Evolutionary conservation across 169 alveolate genomes (phyloP), one percentile per base, ranked within the genome.

Genomic region (Perkinsus olseni): DNA sequence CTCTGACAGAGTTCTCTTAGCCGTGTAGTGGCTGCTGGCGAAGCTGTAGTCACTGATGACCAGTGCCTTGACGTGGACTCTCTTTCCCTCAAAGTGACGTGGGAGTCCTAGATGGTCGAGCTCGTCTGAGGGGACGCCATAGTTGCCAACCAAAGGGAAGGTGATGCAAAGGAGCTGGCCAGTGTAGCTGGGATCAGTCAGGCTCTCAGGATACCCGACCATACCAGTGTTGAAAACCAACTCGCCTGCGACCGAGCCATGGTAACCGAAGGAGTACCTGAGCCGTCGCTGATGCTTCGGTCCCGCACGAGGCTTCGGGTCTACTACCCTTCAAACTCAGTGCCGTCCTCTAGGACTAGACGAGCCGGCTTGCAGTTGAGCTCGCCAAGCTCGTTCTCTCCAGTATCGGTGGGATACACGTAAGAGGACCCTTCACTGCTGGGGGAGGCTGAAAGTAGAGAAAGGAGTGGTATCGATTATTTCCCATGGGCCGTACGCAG

Each of bases 121-220:
- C 90, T 96, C 98, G 20, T 92, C 94, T 10, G 96, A 36, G 31
- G 98, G 97, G 20, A 97, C 97, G 8, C 99, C 99, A 90, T 96
- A 96, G 95, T 97, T 97, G 38, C 99, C 99, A 37, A 97, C 94
- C 31, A 96, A 93, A 0, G 98, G 98, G 92, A 94, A 97, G 38
- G 98, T 97, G 74, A 96, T 50, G 36, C 96, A 97, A 92, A 97
- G 94, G 62, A 97, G 96, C 93, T 97, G 98, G 36, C 98, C 98
- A 38, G 95, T 95, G 92, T 96, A 97, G 82, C 97, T 96, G 0
- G 98, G 98, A 91, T 97, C 98, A 0, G 98, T 96, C 92, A 97
- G 96, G 21, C 98, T 96, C 93, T 97, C 98, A 10, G 98, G 97
- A 91, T 96, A 97, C n/a, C 97, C 99, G 51, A 96, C 97, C 98